A percentile compares a stretch with the other conserved stretches of the same genome.
phyloP scores from a whole-genome alignment of 192 early-diverging fungal genomes.

The Dissophora globulifera region DNA sequence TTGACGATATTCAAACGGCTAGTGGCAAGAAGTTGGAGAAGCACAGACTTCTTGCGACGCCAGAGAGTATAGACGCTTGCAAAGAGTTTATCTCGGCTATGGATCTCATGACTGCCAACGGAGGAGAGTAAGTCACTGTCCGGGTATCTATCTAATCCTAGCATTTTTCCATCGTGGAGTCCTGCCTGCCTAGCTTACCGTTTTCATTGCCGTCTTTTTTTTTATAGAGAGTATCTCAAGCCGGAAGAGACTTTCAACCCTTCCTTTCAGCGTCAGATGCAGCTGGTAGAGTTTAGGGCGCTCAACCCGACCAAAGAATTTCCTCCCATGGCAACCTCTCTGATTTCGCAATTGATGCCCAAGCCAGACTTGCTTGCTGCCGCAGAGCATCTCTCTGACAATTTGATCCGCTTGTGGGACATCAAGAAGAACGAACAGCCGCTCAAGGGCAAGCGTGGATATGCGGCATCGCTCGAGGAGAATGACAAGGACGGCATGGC shows the following conservation, averaged over 20 bases:
- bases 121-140: constrained; percentile 59
- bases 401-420: constrained; percentile 61
- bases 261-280: constrained; percentile 61
- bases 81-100: constrained; percentile 67
- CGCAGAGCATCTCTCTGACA: constrained; percentile 52
- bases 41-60: constrained; percentile 55
- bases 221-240: constrained; percentile 59
- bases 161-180: no score
- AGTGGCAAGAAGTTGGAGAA: constrained; percentile 58
- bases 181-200: no score
- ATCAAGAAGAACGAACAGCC: constrained; percentile 63
- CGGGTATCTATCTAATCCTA: no score
- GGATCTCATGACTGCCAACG: constrained; percentile 65
- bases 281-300: constrained; percentile 68
- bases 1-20: constrained; percentile 54
- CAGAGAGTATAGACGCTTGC: constrained; percentile 63
- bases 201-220: neutral
- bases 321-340: constrained; percentile 57
- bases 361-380: constrained; percentile 54
- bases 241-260: constrained; percentile 73
- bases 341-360: constrained; percentile 61
- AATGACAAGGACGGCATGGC: constrained; percentile 23
- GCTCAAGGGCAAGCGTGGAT: constrained; percentile 26
- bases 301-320: constrained; percentile 62
- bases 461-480: constrained; percentile 33